Evolutionary conservation across 176 grass and related monocot genomes (phyloP), one percentile per base, ranked within the genome.

Genomic region (Pharus latifolius): DNA sequence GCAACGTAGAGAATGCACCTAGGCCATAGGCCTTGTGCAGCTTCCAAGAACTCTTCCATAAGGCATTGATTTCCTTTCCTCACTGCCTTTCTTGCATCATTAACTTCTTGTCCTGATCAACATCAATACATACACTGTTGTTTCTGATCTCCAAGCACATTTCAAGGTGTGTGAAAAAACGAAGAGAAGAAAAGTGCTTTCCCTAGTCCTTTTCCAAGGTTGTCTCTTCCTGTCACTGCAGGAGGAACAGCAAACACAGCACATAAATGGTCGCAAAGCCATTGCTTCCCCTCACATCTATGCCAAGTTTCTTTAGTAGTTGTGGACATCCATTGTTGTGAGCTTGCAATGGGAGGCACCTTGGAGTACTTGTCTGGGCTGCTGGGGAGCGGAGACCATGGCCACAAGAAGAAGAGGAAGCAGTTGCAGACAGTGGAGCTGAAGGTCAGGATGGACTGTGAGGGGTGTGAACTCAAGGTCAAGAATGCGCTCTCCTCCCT

Each of bases 371-470:
- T 89, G 42, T 78, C 87, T 24, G 67, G 74, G 34, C 52, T 81
- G 73, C 19, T 89, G 43, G 44, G 87, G 31, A 69, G 62, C 30
- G 61, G 87, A 20, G 53, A 77, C 49, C 72, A 65, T 34, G 72
- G 79, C 67, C 82, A 84, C 44, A 84, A 23, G 51, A 52, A 59
- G 75, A 84, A 23, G 77, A 84, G 71, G 87, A 89, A 67, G 70
- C 87, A 85, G 59, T 64, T 86, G 45, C 83, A 91, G 80, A 87
- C 88, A 0, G 75, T 91, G 60, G 88, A 87, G 70, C 67, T 91
- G 51, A 87, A 91, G 65, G 60, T 91, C 70, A 80, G 75, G 83
- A 91, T 91, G 88, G 88, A 91, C 57, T 91, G 88, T 6, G 88
- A 91, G 20, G 88, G 88, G 6, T 91, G 88, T 27, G 88, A 91